Evolutionary conservation across 345 rosid species (phyloP), one percentile per base, ranked within the genome.

Genomic region (Melaleuca alternifolia): DNA sequence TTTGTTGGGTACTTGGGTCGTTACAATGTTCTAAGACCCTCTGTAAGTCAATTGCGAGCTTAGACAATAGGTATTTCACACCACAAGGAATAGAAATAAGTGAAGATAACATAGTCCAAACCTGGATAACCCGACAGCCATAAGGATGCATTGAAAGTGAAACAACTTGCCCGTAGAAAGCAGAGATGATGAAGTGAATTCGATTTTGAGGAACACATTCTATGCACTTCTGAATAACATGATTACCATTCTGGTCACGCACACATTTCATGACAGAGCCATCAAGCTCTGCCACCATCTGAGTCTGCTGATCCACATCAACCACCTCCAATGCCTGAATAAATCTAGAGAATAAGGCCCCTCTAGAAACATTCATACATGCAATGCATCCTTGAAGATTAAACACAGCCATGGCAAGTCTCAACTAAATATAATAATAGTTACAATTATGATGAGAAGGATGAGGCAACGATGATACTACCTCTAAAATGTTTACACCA

Each of bases 101-200:
- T 65, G 16, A 56, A 61, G 53, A n/a, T 20, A 81, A 46, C 81
- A 85, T 7, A 33, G 11, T 44, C 56, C 30, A 53, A 65, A 95
- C 99, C 98, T 97, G 99, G 86, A 97, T 96, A 54, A 97, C 98
- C 65, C 98, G 98, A 90, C 99, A 96, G n/a, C 99, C 99, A 83
- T 97, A 97, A 85, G 99, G 99, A 87, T 97, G 99, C 83, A 94
- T 91, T 65, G 99, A 97, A 91, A 97, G 99, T 54, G 92, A 87
- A 87, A 94, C 92, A 84, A 95, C 98, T 93, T 96, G 96, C 89
- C 96, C 99, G 41, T 92, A 93, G 85, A 97, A 97, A n/a, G 98
- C 89, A 10, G 99, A 94, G 84, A 95, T 92, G 51, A 97, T 94
- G 91, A 96, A 97, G 56, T 94, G 94, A 89, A 95, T 95, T 87